A percentile compares a stretch with the other conserved stretches of the same genome.
Conservation (phyloP, 441 rosid species). For the Euphorbia celastroides region DNA sequence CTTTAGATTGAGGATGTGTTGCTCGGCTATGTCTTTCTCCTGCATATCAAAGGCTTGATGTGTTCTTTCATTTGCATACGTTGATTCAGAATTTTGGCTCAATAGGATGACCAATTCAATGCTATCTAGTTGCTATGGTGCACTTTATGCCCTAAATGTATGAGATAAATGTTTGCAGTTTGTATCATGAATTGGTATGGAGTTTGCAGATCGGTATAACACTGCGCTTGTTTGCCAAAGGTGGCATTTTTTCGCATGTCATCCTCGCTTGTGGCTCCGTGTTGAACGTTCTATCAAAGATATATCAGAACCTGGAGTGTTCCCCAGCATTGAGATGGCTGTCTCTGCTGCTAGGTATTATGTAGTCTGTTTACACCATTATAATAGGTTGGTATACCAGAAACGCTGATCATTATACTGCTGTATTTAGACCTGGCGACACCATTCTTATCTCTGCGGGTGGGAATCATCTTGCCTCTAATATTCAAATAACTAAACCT, state of each 20-base stretch:
- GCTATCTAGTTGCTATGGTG: background rate
- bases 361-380: too few relatives aligned
- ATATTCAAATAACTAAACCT: slow-evolving; percentile 83
- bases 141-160: slow-evolving; percentile 1
- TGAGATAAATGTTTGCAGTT: slow-evolving; percentile 15
- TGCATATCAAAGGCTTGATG: background rate
- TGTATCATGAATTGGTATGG: slow-evolving; percentile 32
- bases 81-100: background rate
- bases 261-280: slow-evolving; percentile 91
- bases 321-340: slow-evolving; percentile 66
- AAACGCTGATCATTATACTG: slow-evolving; percentile 19
- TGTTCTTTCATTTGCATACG: background rate
- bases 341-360: slow-evolving; percentile 93
- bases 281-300: slow-evolving; percentile 67
- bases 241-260: slow-evolving; percentile 93
- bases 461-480: slow-evolving; percentile 67
- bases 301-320: slow-evolving; percentile 60
- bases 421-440: slow-evolving; percentile 74
- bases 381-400: too few relatives aligned
- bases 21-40: background rate
- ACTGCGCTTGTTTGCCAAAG: slow-evolving; percentile 99
- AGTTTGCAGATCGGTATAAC: slow-evolving; percentile 80
- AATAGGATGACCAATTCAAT: background rate
- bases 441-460: slow-evolving; percentile 90
- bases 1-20: background rate